These are phyloP conservation scores for Ophiostoma novo-ulmi DNA, from an alignment of 2,329 filamentous ascomycete species.

Conservation along the genomic window DNA sequence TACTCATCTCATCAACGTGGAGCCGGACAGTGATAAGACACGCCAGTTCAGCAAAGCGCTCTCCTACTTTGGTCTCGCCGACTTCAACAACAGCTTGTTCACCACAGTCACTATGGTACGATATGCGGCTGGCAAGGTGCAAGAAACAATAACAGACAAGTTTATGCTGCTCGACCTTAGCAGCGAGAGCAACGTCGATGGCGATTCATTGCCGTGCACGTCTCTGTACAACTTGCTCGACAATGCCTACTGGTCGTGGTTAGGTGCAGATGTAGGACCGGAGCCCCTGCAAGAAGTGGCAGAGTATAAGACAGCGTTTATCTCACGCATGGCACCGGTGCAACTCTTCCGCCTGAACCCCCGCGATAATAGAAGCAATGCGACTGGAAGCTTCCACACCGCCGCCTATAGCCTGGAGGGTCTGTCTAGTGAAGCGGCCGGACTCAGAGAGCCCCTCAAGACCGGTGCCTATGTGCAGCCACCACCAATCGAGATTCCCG, in stretches of 20 bases:
- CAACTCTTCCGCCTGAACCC: constrained; percentile 28
- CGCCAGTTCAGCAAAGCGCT: constrained; percentile 45
- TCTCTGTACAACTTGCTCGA: neutral
- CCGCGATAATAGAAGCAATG: constrained; percentile 14
- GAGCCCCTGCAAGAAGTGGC: neutral
- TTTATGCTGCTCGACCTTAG: constrained; percentile 3
- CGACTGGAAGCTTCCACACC: neutral
- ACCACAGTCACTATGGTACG: constrained; percentile 13
- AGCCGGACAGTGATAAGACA: constrained; percentile 34
- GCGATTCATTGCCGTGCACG: neutral
- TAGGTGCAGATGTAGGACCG: neutral
- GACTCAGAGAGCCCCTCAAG: neutral
- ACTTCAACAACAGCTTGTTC: constrained; percentile 15
- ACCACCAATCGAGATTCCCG: constrained; percentile 28
- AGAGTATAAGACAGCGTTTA: constrained; percentile 19
- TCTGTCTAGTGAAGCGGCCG: neutral
- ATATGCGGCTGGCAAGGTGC: neutral
- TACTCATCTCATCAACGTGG: neutral
- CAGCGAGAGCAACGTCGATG: neutral
- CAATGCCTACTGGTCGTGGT: neutral
- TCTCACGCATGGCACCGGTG: constrained; percentile 22
- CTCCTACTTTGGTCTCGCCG: constrained; percentile 11
- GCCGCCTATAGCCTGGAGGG: neutral
- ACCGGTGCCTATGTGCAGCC: neutral
- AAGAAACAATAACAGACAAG: neutral